phyloP scores from a whole-genome alignment of 2,329 filamentous ascomycete species.

The Penicillium sp. region DNA sequence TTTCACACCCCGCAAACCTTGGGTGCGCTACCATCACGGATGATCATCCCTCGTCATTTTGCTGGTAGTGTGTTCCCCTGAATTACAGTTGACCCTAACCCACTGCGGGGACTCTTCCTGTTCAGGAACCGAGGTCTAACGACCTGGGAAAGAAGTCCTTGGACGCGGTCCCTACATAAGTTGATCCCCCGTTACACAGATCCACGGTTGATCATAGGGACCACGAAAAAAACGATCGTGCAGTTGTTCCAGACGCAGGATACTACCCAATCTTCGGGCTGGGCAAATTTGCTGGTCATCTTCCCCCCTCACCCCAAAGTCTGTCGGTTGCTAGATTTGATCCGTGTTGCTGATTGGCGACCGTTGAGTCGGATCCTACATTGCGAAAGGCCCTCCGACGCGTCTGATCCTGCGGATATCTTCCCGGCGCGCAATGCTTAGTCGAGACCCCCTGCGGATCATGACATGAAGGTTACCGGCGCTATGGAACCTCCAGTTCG shows the following conservation, averaged over 20 bases:
- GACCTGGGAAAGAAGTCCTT: not conserved
- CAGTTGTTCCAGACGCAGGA: slow-evolving; percentile 11
- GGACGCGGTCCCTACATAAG: slow-evolving; percentile 8
- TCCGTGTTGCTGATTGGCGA: slow-evolving; percentile 15
- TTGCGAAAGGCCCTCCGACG: not conserved
- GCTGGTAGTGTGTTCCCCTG: slow-evolving; percentile 8
- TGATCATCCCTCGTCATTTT: slow-evolving; percentile 15
- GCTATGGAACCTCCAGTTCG: slow-evolving; percentile 29
- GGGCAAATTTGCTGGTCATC: slow-evolving; percentile 12
- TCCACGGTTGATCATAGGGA: slow-evolving; percentile 28
- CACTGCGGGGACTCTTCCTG: slow-evolving; percentile 14
- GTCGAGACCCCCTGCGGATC: slow-evolving; percentile 17
- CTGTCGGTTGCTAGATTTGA: not conserved
- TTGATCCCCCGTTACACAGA: slow-evolving; percentile 23
- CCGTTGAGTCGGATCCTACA: slow-evolving; percentile 4
- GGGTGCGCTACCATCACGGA: slow-evolving; percentile 4
- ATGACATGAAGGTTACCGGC: slow-evolving; percentile 26
- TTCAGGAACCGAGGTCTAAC: slow-evolving; percentile 22
- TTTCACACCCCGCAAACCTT: slow-evolving; percentile 1
- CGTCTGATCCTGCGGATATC: slow-evolving; percentile 2
- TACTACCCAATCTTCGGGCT: slow-evolving; percentile 26
- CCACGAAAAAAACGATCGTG: slow-evolving; percentile 9
- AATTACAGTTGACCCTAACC: slow-evolving; percentile 2
- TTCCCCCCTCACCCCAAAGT: not conserved
- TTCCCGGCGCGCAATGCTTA: slow-evolving; percentile 19